A percentile compares a stretch with the other conserved stretches of the same genome.
Evolutionary conservation across 1,284 basidiomycete species (phyloP).

Genomic region (Austroboletus novae-zelandiae): DNA sequence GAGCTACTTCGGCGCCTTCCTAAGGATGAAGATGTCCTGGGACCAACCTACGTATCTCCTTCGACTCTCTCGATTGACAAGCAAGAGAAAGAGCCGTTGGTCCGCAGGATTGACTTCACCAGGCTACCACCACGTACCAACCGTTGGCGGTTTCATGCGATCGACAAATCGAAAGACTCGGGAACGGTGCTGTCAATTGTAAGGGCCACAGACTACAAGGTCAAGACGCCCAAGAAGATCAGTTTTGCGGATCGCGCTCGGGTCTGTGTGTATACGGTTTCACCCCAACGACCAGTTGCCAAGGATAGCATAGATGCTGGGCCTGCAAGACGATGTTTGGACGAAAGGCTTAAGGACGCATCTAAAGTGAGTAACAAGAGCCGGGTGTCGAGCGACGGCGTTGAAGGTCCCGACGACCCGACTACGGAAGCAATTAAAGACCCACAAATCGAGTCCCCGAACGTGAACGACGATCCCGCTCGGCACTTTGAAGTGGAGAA

Average conservation of each 20-base stretch:
- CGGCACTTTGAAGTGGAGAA: neutral
- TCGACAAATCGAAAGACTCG: neutral
- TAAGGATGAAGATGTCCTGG: neutral
- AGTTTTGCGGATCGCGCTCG: constrained; percentile 27
- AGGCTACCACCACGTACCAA: constrained; percentile 12
- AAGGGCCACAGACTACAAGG: constrained; percentile 5
- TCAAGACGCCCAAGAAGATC: constrained; percentile 30
- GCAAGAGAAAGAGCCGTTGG: constrained; percentile 1
- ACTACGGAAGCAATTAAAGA: constrained; percentile 1
- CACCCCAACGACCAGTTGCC: constrained; percentile 11
- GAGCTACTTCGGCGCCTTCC: neutral
- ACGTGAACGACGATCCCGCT: neutral
- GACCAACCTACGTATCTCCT: neutral
- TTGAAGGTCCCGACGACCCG: neutral
- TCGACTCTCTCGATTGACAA: neutral
- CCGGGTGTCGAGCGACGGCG: neutral
- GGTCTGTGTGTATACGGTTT: constrained; percentile 23
- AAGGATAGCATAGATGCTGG: neutral
- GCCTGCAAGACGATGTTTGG: neutral
- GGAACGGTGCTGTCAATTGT: constrained; percentile 8
- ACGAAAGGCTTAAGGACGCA: neutral
- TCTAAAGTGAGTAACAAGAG: neutral
- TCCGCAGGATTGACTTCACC: constrained; percentile 31
- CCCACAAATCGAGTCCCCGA: neutral
- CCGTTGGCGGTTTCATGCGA: constrained; percentile 12